These are phyloP conservation scores for Erodium maritimum DNA, from an alignment of 345 rosid species.

Conservation along the genomic window DNA sequence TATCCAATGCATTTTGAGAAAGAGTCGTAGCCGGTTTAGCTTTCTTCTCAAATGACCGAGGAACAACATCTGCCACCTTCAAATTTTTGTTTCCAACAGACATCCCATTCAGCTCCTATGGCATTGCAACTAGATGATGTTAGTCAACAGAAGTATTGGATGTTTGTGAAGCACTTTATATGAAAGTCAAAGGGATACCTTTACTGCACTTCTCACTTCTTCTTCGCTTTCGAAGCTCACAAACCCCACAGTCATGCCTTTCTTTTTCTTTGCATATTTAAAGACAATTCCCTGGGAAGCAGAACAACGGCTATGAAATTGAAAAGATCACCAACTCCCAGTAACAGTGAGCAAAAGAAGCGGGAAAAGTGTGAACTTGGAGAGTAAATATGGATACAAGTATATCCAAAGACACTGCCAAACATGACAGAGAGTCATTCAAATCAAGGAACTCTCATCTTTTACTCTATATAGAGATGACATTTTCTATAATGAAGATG, in stretches of 20 bases:
- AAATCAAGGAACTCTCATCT: no score
- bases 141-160: slow-evolving; percentile 5
- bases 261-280: slow-evolving; percentile 65
- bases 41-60: slow-evolving; percentile 52
- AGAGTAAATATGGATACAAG: not conserved
- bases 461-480: not conserved
- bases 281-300: slow-evolving; percentile 41
- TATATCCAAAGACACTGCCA: no score
- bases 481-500: no score
- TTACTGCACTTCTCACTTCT: slow-evolving; percentile 40
- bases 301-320: slow-evolving; percentile 2
- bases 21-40: slow-evolving; percentile 36
- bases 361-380: not conserved
- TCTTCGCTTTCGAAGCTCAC: slow-evolving; percentile 61
- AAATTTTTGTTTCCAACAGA: slow-evolving; percentile 44
- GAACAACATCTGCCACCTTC: slow-evolving; percentile 67
- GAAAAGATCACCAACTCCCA: not conserved
- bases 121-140: slow-evolving; percentile 13
- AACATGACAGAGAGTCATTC: no score
- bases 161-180: not conserved
- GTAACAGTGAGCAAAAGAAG: not conserved
- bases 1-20: slow-evolving; percentile 15
- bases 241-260: slow-evolving; percentile 77
- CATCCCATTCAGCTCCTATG: slow-evolving; percentile 62
- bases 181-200: slow-evolving; percentile 27